phyloP scores from a whole-genome alignment of 1,139 yeast genomes.

The Lodderomyces metapsilosis region DNA sequence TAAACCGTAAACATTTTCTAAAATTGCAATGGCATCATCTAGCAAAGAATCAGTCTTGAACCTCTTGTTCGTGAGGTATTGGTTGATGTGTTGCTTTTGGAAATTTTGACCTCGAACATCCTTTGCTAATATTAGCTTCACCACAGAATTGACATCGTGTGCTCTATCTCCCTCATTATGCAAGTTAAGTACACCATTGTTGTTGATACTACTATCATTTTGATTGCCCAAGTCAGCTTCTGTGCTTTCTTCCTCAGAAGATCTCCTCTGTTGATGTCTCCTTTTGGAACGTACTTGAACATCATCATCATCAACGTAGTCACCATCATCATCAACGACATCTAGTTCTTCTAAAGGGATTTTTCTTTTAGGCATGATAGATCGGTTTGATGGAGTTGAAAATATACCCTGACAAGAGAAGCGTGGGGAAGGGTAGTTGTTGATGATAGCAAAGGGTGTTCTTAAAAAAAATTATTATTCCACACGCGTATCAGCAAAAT shows the following conservation, averaged over 20 bases:
- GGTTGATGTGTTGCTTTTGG: conserved; percentile 26
- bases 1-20: conserved; percentile 32
- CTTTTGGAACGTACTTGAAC: not conserved
- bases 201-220: not conserved
- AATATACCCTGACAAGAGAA: too few relatives aligned
- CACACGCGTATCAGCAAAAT: too few relatives aligned
- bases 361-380: conserved; percentile 8
- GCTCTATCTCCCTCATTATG: conserved; percentile 8
- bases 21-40: conserved; percentile 17
- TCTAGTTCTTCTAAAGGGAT: conserved; percentile 9
- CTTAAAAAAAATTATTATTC: too few relatives aligned
- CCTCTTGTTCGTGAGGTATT: conserved; percentile 16
- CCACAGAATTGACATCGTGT: conserved; percentile 19
- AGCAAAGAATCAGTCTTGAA: conserved; percentile 20
- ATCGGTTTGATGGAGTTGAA: too few relatives aligned
- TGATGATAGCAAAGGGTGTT: too few relatives aligned
- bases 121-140: conserved; percentile 24
- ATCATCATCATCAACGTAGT: not conserved
- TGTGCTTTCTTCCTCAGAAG: conserved; percentile 5
- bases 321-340: not conserved
- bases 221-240: conserved; percentile 8
- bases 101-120: conserved; percentile 26
- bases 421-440: too few relatives aligned
- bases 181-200: not conserved
- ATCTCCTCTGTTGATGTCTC: conserved; percentile 7